These are phyloP conservation scores for Saccharomyces hybrid DNA, from an alignment of 1,139 yeast species.

Conservation along the genomic window DNA sequence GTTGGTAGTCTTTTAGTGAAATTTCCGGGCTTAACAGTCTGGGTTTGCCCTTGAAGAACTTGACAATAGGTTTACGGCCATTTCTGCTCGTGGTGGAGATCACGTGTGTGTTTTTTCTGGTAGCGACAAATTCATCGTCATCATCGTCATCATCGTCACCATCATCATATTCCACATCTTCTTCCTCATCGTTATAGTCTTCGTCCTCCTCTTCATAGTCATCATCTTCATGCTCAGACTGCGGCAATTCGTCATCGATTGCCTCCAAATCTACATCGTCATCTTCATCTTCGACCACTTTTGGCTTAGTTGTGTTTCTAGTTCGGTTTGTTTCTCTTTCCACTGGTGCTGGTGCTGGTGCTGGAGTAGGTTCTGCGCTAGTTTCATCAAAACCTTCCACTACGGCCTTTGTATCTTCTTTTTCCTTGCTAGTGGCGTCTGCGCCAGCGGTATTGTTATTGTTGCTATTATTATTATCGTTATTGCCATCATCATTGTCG, in stretches of 20 bases:
- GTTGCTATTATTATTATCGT: slow-evolving; percentile 36
- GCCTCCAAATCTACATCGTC: slow-evolving; percentile 43
- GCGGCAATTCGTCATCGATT: slow-evolving; percentile 28
- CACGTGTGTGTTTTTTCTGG: slow-evolving; percentile 6
- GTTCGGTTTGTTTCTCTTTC: slow-evolving; percentile 17
- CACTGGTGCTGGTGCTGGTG: background rate
- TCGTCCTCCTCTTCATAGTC: slow-evolving; percentile 16
- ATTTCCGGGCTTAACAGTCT: slow-evolving; percentile 52
- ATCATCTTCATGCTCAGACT: slow-evolving; percentile 10
- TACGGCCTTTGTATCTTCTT: background rate
- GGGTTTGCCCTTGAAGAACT: slow-evolving; percentile 70
- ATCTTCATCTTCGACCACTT: slow-evolving; percentile 42
- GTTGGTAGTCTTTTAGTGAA: slow-evolving; percentile 78
- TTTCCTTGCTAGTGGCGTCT: background rate
- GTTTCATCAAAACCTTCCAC: slow-evolving; percentile 25
- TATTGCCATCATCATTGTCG: slow-evolving; percentile 30
- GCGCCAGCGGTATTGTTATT: slow-evolving; percentile 37
- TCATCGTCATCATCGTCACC: slow-evolving; percentile 32
- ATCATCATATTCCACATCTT: slow-evolving; percentile 32
- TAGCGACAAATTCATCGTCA: slow-evolving; percentile 20
- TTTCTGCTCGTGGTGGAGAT: slow-evolving; percentile 9
- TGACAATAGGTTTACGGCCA: slow-evolving; percentile 25
- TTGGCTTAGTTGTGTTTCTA: background rate
- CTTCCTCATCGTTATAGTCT: slow-evolving; percentile 26
- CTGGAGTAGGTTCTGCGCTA: background rate